Evolutionary conservation across 2,329 filamentous ascomycete genomes (phyloP), one percentile per base, ranked within the genome.

Genomic region (Cladophialophora carrionii): DNA sequence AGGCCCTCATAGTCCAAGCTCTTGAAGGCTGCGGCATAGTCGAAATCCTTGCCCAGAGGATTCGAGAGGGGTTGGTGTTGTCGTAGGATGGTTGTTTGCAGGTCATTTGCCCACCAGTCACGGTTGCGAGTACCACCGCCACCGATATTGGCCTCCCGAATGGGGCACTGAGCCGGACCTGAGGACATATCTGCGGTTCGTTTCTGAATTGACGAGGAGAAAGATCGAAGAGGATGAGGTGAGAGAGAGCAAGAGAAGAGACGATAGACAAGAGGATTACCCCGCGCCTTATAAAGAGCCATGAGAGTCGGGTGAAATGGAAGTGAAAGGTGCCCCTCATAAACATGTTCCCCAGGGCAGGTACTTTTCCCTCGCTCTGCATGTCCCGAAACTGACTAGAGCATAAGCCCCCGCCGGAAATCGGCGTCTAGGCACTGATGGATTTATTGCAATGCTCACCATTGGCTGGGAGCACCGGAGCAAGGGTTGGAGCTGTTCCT

Each of bases 21-120:
- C 80, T 89, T 88, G 82, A 92, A 92, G 32, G 88, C 89, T 31
- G 83, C 80, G 20, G 83, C 83, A 77, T 93, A 93, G 80, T 92
- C 85, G 73, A 91, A 91, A 71, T 89, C 85, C 68, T 83, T 79
- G 72, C 78, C 83, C 69, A 87, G 75, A 0, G 90, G 90, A 76
- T 90, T 89, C 68, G 85, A 85, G 64, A 82, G 79, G 24, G 82
- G 73, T 41, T 83, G 86, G 75, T 91, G 85, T 78, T 92, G 90
- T 74, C 90, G 89, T 60, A 93, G 85, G 73, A 92, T 87, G 79
- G 88, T 87, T 70, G 91, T 81, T 73, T 81, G 85, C 68, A 92
- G 78, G 72, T 84, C 79, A 64, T 87, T 83, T 61, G 90, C 90
- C 90, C 90, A 92, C 87, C 89, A 91, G 81, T 92, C 88, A 61